phyloP scores from a whole-genome alignment of 2,329 filamentous ascomycete species.

The Talaromyces piceae region DNA sequence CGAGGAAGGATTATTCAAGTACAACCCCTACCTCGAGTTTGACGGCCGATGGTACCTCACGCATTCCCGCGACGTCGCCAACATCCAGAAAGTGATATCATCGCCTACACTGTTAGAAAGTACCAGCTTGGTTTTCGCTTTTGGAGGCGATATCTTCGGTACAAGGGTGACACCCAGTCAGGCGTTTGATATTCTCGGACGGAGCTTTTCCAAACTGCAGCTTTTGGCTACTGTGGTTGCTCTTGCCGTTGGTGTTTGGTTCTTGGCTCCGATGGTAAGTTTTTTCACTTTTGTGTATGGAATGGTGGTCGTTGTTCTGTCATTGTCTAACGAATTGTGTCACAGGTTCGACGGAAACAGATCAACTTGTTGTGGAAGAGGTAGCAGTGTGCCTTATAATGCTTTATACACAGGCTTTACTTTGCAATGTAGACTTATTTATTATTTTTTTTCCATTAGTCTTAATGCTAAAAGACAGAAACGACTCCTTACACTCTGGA shows the following conservation, averaged over 20 bases:
- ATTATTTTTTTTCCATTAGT: neutral
- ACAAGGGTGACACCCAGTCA: conserved; percentile 80
- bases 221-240: conserved; percentile 78
- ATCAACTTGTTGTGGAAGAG: conserved; percentile 34
- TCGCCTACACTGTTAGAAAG: conserved; percentile 79
- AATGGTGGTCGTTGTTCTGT: conserved; percentile 2
- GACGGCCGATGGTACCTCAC: conserved; percentile 74
- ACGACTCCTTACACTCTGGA: neutral
- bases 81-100: conserved; percentile 65
- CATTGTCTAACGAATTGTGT: neutral
- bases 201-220: conserved; percentile 85
- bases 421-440: neutral
- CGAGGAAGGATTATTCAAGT: conserved; percentile 75
- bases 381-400: neutral
- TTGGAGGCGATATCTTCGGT: conserved; percentile 77
- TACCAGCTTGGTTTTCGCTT: conserved; percentile 82
- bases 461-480: neutral
- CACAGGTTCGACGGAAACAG: conserved; percentile 44
- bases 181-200: conserved; percentile 85
- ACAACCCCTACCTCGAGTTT: conserved; percentile 70
- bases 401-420: neutral
- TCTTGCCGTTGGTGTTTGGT: conserved; percentile 65
- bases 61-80: conserved; percentile 74
- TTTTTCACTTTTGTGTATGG: neutral
- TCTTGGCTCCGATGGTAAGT: conserved; percentile 78